These are phyloP conservation scores for Coix lacrymajobi DNA, from an alignment of 176 grass and related monocot genomes.

Conservation along the genomic window DNA sequence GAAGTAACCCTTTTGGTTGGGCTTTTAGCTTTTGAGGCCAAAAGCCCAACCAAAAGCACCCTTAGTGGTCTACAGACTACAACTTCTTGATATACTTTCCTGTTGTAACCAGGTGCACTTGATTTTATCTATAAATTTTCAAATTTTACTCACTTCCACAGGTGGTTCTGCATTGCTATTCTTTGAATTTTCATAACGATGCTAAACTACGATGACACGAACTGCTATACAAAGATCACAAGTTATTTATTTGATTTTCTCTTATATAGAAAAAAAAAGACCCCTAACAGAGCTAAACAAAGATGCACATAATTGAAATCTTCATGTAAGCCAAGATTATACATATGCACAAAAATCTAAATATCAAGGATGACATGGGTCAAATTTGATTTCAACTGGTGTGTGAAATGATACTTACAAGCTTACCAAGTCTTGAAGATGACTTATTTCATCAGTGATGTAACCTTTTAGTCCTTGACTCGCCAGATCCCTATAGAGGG, in stretches of 20 bases:
- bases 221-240: neutral
- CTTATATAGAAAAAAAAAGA: neutral
- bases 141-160: neutral
- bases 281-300: neutral
- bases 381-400: constrained; percentile 4
- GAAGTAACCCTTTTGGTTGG: too few relatives aligned
- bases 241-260: neutral
- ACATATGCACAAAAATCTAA: neutral
- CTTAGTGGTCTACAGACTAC: neutral
- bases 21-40: too few relatives aligned
- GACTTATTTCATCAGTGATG: constrained; percentile 82
- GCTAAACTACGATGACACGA: neutral
- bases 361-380: neutral
- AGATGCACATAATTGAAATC: neutral
- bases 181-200: neutral
- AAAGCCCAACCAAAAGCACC: too few relatives aligned
- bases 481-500: constrained; percentile 62
- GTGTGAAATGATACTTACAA: constrained; percentile 91
- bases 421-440: constrained; percentile 90
- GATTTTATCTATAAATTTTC: neutral
- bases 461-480: constrained; percentile 97
- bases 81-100: constrained; percentile 7
- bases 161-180: neutral
- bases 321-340: neutral
- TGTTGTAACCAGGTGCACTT: neutral